These are phyloP conservation scores for Beauveria pseudobassiana DNA, from an alignment of 2,329 filamentous ascomycete genomes.

Conservation along the genomic window DNA sequence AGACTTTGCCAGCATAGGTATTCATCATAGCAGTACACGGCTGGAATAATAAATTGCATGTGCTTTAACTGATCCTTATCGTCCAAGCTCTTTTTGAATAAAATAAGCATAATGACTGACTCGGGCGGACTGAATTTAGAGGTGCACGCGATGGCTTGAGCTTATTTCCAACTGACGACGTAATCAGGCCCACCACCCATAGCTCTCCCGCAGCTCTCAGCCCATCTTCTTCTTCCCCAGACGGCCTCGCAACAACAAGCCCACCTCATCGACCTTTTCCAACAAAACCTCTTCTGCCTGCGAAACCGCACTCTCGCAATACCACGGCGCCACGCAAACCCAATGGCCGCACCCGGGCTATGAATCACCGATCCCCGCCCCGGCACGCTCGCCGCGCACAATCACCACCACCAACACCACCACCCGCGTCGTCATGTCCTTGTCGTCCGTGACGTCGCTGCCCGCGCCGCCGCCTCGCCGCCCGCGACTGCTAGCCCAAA, in stretches of 20 bases:
- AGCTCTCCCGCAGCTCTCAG: neutral
- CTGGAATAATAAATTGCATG: neutral
- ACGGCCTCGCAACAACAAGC: neutral
- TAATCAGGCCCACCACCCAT: slow-evolving; percentile 2
- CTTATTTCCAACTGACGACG: neutral
- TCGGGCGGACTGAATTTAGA: too few relatives aligned
- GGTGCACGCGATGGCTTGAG: neutral
- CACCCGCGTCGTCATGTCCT: slow-evolving; percentile 21
- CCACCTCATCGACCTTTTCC: neutral
- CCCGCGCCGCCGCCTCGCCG: slow-evolving; percentile 30
- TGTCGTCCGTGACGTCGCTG: slow-evolving; percentile 15
- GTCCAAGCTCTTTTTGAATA: too few relatives aligned
- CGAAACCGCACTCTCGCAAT: neutral
- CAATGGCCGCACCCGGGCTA: slow-evolving; percentile 8
- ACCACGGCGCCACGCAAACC: neutral
- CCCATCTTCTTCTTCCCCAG: neutral
- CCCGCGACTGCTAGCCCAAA: slow-evolving; percentile 58
- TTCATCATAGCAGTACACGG: neutral
- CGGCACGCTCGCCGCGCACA: neutral
- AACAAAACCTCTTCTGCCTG: neutral
- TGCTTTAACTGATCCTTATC: neutral
- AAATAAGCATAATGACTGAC: too few relatives aligned
- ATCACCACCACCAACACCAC: neutral
- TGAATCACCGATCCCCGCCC: neutral
- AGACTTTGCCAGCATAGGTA: neutral